Conservation (phyloP, 2,329 filamentous ascomycete species). For the Aureobasidium sp. region DNA sequence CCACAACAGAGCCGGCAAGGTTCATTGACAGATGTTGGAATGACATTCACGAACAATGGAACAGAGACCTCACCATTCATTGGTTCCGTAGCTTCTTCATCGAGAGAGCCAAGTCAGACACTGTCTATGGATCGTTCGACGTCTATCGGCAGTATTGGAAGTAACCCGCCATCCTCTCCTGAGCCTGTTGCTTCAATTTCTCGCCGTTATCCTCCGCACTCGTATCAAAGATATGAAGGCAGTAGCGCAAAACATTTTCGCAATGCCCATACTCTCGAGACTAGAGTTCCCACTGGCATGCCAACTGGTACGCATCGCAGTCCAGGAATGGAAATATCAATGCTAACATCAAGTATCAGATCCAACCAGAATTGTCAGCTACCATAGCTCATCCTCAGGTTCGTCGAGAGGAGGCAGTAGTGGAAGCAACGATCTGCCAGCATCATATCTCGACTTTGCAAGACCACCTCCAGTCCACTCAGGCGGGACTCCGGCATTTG, state of each 20-base stretch:
- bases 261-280: conserved; percentile 8
- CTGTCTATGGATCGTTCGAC: conserved; percentile 10
- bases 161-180: background rate
- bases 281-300: conserved; percentile 6
- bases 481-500: conserved; percentile 24
- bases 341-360: conserved; percentile 14
- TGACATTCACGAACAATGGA: conserved; percentile 7
- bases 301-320: background rate
- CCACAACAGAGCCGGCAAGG: conserved; percentile 13
- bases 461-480: conserved; percentile 23
- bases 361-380: background rate
- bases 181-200: conserved; percentile 15
- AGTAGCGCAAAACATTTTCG: conserved; percentile 18
- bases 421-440: conserved; percentile 19
- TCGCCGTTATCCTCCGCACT: conserved; percentile 28
- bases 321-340: too few species aligned
- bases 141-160: background rate
- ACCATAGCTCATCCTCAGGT: conserved; percentile 16
- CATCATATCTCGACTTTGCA: background rate
- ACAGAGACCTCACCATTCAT: conserved; percentile 12
- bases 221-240: conserved; percentile 32
- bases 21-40: background rate
- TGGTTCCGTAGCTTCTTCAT: background rate
- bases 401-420: conserved; percentile 21
- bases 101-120: background rate